Percentiles rank a stretch among this genome's conserved stretches.
These are phyloP conservation scores for Edaphochlamys debaryana DNA, from an alignment of 139 green algal genomes.

Conservation along the genomic window DNA sequence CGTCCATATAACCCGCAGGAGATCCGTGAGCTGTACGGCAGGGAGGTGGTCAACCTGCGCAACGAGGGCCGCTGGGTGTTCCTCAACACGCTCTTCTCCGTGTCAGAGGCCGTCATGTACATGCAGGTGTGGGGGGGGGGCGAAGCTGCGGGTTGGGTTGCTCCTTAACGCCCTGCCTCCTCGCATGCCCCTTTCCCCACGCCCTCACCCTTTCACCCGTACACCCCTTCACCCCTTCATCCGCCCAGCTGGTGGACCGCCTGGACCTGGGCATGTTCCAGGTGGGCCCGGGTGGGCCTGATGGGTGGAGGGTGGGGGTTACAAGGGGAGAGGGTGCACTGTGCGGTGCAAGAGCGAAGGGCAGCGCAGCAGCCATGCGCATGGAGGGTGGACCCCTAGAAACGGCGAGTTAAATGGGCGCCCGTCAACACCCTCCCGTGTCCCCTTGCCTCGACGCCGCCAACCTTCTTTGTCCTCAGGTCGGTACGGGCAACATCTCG, in stretches of 20 bases:
- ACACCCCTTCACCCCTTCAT: neutral
- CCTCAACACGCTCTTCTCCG: constrained; percentile 96
- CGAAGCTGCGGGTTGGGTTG: neutral
- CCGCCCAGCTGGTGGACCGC: constrained; percentile 86
- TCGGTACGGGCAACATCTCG: constrained; percentile 40
- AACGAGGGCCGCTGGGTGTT: constrained; percentile 91
- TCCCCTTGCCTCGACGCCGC: no score
- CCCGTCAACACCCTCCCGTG: no score
- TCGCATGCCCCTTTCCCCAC: neutral
- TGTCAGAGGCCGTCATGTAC: constrained; percentile 93
- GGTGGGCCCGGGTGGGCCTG: constrained; percentile 13
- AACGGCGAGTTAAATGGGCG: no score
- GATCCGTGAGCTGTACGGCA: constrained; percentile 82
- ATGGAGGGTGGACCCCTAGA: no score
- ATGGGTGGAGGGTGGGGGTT: neutral
- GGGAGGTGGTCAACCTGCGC: constrained; percentile 90
- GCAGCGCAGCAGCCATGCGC: no score
- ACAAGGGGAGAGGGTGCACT: no score
- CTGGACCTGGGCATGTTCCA: constrained; percentile 82
- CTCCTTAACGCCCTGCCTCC: neutral
- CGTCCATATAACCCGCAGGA: constrained; percentile 60
- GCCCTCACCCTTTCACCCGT: no score
- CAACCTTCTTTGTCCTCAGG: no score
- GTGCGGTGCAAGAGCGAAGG: no score
- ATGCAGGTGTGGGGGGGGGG: constrained; percentile 70